Conservation (phyloP, 1,284 basidiomycete genomes). For the Cryptococcus floricola region DNA sequence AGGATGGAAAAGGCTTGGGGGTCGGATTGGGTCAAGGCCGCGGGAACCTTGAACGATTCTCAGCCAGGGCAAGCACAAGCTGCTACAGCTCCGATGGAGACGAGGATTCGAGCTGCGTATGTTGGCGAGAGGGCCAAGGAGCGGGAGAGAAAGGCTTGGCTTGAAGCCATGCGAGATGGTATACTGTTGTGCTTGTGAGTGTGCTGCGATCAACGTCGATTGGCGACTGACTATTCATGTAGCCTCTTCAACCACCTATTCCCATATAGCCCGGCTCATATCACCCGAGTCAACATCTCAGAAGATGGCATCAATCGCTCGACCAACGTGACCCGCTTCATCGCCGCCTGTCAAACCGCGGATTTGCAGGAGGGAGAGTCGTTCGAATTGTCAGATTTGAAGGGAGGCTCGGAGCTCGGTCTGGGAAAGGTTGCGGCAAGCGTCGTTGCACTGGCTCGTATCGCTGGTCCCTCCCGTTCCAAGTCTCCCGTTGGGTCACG, state of each 20-base stretch:
- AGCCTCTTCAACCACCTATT: constrained; percentile 39
- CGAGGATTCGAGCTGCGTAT: constrained; percentile 49
- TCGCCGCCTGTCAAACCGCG: constrained; percentile 35
- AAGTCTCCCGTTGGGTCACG: constrained; percentile 12
- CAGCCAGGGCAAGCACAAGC: constrained; percentile 1
- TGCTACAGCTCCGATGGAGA: constrained; percentile 48
- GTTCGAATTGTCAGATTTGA: constrained; percentile 31
- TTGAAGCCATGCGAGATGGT: constrained; percentile 72
- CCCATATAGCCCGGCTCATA: constrained; percentile 31
- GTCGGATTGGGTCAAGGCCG: constrained; percentile 51
- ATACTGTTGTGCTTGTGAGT: constrained; percentile 81
- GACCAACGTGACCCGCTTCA: constrained; percentile 38
- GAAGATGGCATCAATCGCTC: constrained; percentile 30
- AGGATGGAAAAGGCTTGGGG: constrained; percentile 70
- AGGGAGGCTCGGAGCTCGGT: constrained; percentile 27
- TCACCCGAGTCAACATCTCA: constrained; percentile 38
- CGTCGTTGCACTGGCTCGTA: constrained; percentile 62
- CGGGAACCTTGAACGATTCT: constrained; percentile 11
- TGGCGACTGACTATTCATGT: not conserved
- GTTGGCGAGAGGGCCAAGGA: constrained; percentile 61
- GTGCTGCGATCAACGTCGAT: constrained; percentile 1
- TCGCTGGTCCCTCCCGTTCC: constrained; percentile 48
- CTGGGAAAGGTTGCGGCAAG: constrained; percentile 47
- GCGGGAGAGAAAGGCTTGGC: constrained; percentile 64
- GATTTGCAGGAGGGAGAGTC: constrained; percentile 26